Base-by-base conservation (phyloP, 305 asterid genomes). In the Fraxinus greggii region DNA sequence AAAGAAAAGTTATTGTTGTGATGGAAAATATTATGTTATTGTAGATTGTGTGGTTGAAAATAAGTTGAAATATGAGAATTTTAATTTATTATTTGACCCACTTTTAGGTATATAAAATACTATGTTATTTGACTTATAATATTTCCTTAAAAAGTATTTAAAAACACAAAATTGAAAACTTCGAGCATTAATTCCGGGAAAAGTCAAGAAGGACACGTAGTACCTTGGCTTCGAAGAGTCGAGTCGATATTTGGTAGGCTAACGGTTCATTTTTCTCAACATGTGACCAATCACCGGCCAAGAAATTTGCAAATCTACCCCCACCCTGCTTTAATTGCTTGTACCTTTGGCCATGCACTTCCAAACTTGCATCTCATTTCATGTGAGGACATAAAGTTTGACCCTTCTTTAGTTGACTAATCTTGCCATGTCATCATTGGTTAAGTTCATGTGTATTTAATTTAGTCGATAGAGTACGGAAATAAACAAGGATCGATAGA, bases 201-300 rank as follows among this genome's bases (percentile, higher is more conserved):
- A 76, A 69, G 78, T 76, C 56, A 80, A 67, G 38, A 38, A 7
- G 79, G 80, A 72, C 67, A 84, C 83, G 85, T 81, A 76, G 73
- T 56, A 24, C 33, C 1, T 40, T 26, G 24, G 8, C 5, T 23
- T 23, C 10, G 1, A 72, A 70, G 69, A 17, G 17, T 76, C 73
- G 69, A 17, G 17, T 76, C 73, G 48, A 65, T 72, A 67, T 65
- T 17, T 12, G 79, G 83, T 79, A 76, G 84, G 85, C 56, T 3
- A 74, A 56, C 56, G 13, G 45, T 33, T 54, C 75, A 83, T 83
- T 82, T 85, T 83, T 75, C 83, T 69, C 67, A 76, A 82, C 89
- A 88, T 88, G 89, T 88, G 91, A 83, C 76, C 78, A 80, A 88
- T 80, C 79, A 36, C 88, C 89, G 88, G 63, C 90, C 88, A 82